A percentile compares a stretch with the other conserved stretches of the same genome.
Conservation (phyloP, 164 flowering plant species). For the Brasenia schreberi region DNA sequence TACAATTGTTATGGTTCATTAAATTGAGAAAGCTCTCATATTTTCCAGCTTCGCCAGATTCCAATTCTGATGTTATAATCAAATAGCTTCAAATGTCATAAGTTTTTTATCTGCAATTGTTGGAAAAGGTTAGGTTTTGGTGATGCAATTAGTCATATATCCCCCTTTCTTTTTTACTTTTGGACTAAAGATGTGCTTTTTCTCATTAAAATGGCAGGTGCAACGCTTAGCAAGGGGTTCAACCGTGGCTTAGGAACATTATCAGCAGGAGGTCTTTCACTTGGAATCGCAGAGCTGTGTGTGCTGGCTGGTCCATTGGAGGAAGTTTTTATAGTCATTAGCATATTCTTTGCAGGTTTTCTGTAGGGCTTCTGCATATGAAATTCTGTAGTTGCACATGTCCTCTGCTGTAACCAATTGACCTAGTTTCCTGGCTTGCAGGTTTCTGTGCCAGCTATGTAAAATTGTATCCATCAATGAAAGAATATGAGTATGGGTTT, state of each 20-base stretch:
- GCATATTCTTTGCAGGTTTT: slow-evolving; percentile 61
- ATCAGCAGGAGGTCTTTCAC: slow-evolving; percentile 72
- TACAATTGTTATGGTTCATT: too few relatives aligned
- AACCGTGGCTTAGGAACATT: slow-evolving; percentile 82
- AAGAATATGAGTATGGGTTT: slow-evolving; percentile 80
- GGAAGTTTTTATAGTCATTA: slow-evolving; percentile 34
- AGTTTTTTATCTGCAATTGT: too few relatives aligned
- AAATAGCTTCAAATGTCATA: too few relatives aligned
- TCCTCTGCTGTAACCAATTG: background rate
- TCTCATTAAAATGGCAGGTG: slow-evolving; percentile 28
- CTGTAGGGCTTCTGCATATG: background rate
- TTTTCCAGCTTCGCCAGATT: too few relatives aligned
- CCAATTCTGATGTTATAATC: too few relatives aligned
- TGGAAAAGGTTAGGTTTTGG: too few relatives aligned
- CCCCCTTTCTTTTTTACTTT: background rate
- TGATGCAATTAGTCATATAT: too few relatives aligned
- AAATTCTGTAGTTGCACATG: background rate
- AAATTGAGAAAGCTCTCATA: too few relatives aligned
- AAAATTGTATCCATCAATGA: slow-evolving; percentile 68
- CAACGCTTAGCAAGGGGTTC: slow-evolving; percentile 72
- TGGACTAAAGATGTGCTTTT: background rate
- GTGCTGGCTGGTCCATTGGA: slow-evolving; percentile 28
- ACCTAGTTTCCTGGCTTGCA: slow-evolving; percentile 3
- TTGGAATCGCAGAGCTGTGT: slow-evolving; percentile 48
- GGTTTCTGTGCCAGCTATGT: slow-evolving; percentile 48